These are phyloP conservation scores for Durusdinium trenchii DNA, from an alignment of 73 alveolate species.

Conservation along the genomic window DNA sequence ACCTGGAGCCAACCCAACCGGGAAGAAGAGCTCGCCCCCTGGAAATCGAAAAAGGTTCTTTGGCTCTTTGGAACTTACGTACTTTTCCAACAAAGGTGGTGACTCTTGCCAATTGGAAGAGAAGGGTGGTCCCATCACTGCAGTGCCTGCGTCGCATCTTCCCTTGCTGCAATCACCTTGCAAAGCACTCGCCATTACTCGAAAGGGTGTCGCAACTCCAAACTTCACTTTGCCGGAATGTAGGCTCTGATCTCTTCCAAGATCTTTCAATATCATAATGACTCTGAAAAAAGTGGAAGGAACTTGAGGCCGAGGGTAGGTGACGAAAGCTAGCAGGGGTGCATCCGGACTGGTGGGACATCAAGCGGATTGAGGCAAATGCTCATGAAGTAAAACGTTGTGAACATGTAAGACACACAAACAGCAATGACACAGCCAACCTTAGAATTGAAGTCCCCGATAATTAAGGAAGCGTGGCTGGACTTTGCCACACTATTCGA, in stretches of 20 bases:
- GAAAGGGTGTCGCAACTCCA: not conserved
- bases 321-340: not conserved
- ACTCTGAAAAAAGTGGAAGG: not conserved
- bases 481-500: too few relatives aligned
- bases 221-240: not conserved
- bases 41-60: not conserved
- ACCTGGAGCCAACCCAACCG: not conserved
- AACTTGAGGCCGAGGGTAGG: not conserved
- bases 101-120: not conserved
- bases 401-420: too few relatives aligned
- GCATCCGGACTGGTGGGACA: not conserved
- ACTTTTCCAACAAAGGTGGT: not conserved
- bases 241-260: not conserved
- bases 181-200: too few relatives aligned
- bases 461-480: too few relatives aligned
- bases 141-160: not conserved
- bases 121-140: not conserved
- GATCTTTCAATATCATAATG: not conserved
- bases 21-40: not conserved
- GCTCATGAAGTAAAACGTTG: too few relatives aligned
- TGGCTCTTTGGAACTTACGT: not conserved
- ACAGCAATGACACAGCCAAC: too few relatives aligned
- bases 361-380: too few relatives aligned
- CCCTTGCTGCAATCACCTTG: not conserved
- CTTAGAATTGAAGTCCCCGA: too few relatives aligned